Percentiles rank a stretch among this genome's conserved stretches.
Conservation (phyloP, 2,329 filamentous ascomycete genomes). For the Fusarium graminum region DNA sequence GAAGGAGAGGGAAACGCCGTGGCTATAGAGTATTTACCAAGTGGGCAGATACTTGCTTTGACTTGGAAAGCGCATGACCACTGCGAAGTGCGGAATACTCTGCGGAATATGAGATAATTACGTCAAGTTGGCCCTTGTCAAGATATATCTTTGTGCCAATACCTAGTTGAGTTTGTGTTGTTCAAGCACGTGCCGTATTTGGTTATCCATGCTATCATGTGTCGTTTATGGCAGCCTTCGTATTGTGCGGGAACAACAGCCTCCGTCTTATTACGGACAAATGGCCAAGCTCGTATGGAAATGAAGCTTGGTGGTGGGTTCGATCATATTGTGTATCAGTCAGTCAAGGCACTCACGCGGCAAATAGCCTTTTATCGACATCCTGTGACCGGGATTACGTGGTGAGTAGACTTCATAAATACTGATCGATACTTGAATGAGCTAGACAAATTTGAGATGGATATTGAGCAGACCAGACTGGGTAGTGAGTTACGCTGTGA, state of each 20-base stretch:
- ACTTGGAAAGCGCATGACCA: neutral
- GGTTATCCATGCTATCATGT: neutral
- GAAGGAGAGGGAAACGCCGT: conserved; percentile 5
- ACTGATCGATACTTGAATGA: neutral
- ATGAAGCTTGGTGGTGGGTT: neutral
- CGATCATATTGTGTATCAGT: neutral
- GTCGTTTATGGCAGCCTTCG: neutral
- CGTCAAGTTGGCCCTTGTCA: neutral
- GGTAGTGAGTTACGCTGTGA: neutral
- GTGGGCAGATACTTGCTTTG: conserved; percentile 1
- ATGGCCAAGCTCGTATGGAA: neutral
- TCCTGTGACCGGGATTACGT: neutral
- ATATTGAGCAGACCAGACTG: neutral
- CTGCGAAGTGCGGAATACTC: neutral
- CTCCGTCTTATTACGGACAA: conserved; percentile 1
- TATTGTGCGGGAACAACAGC: neutral
- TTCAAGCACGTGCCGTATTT: neutral
- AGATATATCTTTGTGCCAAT: neutral
- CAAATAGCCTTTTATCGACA: too few species aligned
- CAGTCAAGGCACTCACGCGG: too few species aligned
- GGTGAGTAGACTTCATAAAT: neutral
- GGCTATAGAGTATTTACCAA: conserved; percentile 24
- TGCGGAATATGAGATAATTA: neutral
- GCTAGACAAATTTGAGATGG: neutral
- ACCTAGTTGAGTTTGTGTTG: neutral